phyloP scores from a whole-genome alignment of 2,329 filamentous ascomycete species.

The Aureobasidium leucospermi region DNA sequence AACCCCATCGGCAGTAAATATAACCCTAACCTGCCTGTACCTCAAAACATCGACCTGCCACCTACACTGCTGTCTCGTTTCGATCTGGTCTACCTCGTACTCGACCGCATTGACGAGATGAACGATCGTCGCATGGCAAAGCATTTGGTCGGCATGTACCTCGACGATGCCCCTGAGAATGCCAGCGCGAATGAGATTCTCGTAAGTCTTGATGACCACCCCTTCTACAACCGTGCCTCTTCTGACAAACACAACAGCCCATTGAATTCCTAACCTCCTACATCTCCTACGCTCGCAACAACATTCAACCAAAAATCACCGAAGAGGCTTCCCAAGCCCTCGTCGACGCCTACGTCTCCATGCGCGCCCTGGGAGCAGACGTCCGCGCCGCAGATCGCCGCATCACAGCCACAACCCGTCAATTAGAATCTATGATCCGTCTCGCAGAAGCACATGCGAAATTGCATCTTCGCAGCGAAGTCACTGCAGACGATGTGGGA shows the following conservation, averaged over 20 bases:
- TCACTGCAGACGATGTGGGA: conserved; percentile 73
- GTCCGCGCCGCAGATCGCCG: conserved; percentile 79
- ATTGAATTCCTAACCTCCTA: conserved; percentile 94
- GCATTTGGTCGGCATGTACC: conserved; percentile 91
- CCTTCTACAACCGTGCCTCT: not conserved
- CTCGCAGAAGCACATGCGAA: conserved; percentile 94
- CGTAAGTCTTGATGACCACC: conserved; percentile 44
- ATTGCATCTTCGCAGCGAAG: conserved; percentile 75
- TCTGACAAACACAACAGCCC: conserved; percentile 47
- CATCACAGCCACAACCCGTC: conserved; percentile 94
- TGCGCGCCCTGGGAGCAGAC: conserved; percentile 76
- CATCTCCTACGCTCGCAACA: conserved; percentile 88
- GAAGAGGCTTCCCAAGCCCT: conserved; percentile 75
- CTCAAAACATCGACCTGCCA: conserved; percentile 95
- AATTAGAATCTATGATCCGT: conserved; percentile 97
- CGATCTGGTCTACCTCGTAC: conserved; percentile 91
- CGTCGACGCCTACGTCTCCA: conserved; percentile 80
- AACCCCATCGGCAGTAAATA: conserved; percentile 98
- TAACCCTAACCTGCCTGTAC: conserved; percentile 89
- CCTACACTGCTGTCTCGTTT: conserved; percentile 93
- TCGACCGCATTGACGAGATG: conserved; percentile 88
- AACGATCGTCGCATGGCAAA: conserved; percentile 81
- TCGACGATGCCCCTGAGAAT: conserved; percentile 88
- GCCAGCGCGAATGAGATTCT: conserved; percentile 72
- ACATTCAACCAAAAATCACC: conserved; percentile 76